Evolutionary conservation across 2,329 filamentous ascomycete species (phyloP).

Genomic region (Penicillium sp.): DNA sequence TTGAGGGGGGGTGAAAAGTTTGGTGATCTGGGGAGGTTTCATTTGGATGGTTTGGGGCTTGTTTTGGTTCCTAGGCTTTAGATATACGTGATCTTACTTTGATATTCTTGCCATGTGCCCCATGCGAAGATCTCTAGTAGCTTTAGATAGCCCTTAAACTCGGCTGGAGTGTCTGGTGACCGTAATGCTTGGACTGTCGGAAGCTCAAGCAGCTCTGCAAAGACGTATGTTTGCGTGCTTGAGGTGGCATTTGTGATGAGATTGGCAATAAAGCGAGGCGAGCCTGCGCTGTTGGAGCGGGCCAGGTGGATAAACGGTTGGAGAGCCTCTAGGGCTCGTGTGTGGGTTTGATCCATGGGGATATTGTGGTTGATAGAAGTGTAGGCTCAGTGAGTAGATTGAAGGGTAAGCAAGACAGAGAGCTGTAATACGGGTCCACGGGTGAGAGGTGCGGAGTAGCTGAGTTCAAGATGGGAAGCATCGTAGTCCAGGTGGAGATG

Average conservation of each 20-base stretch:
- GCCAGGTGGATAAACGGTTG: constrained; percentile 89
- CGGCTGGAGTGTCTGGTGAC: constrained; percentile 53
- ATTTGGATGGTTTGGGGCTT: neutral
- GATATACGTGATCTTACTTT: constrained; percentile 44
- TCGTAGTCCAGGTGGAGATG: constrained; percentile 4
- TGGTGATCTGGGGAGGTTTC: neutral
- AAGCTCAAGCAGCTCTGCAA: constrained; percentile 84
- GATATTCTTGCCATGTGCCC: constrained; percentile 82
- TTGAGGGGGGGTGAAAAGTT: neutral
- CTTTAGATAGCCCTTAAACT: constrained; percentile 64
- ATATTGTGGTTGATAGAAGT: neutral
- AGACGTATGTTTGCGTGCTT: constrained; percentile 86
- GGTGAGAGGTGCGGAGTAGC: neutral
- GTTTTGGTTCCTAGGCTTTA: neutral
- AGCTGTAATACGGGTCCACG: neutral
- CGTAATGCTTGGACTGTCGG: constrained; percentile 74
- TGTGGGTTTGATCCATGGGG: constrained; percentile 49
- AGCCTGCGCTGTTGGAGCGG: constrained; percentile 70
- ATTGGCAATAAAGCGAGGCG: constrained; percentile 80
- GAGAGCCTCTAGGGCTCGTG: constrained; percentile 58
- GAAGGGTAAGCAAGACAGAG: neutral
- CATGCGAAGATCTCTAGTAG: constrained; percentile 88
- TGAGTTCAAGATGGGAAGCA: neutral
- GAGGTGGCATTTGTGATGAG: constrained; percentile 85
- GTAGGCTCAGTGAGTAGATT: neutral